Conservation (phyloP, 805 yeast species). For the Barnettozyma wickerhamii region DNA sequence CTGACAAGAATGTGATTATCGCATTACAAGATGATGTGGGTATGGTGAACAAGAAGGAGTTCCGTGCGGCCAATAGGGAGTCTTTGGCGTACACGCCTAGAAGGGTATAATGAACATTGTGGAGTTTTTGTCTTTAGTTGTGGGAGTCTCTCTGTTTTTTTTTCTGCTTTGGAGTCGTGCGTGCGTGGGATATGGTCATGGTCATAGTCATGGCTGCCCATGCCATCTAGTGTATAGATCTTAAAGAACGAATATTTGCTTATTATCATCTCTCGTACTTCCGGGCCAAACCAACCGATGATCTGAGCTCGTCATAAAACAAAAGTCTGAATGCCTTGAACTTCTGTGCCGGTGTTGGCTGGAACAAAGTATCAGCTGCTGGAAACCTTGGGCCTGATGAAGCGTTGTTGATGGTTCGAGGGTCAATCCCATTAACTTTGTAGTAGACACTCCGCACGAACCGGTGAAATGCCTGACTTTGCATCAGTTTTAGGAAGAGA, state of each 20-base stretch:
- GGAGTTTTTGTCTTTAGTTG: background rate
- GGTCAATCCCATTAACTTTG: constrained; percentile 48
- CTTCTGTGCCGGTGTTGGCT: constrained; percentile 52
- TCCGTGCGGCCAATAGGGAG: constrained; percentile 52
- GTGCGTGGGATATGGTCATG: too few relatives aligned
- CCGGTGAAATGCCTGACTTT: constrained; percentile 54
- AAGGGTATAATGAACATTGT: constrained; percentile 1
- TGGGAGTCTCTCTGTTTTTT: background rate
- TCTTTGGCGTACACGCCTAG: constrained; percentile 31
- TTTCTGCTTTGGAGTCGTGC: background rate
- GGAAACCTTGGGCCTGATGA: constrained; percentile 17
- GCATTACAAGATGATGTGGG: constrained; percentile 76
- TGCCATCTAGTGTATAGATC: constrained; percentile 4
- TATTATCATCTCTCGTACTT: constrained; percentile 13
- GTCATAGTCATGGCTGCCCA: background rate
- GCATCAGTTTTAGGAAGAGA: constrained; percentile 40
- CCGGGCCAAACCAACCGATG: constrained; percentile 43
- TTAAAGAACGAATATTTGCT: background rate
- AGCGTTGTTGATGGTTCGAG: constrained; percentile 34
- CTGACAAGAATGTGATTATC: constrained; percentile 64
- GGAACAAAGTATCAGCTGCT: constrained; percentile 16
- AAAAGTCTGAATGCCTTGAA: constrained; percentile 55
- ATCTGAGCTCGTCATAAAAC: constrained; percentile 58
- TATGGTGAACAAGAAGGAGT: constrained; percentile 55
- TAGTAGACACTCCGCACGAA: constrained; percentile 63